phyloP scores from a whole-genome alignment of 306 rosid genomes.

The Psophocarpus tetragonolobus region DNA sequence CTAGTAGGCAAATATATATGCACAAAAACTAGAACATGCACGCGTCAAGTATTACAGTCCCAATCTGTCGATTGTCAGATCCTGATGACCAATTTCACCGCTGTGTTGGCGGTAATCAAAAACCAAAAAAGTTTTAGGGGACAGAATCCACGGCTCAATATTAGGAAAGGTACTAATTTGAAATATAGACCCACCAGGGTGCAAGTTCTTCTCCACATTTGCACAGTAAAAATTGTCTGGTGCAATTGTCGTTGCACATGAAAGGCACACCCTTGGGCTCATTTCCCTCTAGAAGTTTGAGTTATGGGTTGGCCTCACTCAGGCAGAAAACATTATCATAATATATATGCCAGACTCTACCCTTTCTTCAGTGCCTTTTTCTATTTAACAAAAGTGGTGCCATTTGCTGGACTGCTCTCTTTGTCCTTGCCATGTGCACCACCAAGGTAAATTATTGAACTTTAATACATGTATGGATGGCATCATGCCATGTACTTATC shows the following conservation, averaged over 20 bases:
- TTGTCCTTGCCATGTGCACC: slow-evolving; percentile 54
- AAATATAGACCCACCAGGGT: slow-evolving; percentile 48
- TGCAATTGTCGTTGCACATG: slow-evolving; percentile 48
- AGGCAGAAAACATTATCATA: slow-evolving; percentile 24
- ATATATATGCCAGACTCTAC: slow-evolving; percentile 6
- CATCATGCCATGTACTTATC: slow-evolving; percentile 11
- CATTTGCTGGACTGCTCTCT: slow-evolving; percentile 25
- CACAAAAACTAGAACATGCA: neutral
- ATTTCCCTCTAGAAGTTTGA: slow-evolving; percentile 27
- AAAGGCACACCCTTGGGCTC: slow-evolving; percentile 33
- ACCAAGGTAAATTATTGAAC: slow-evolving; percentile 32
- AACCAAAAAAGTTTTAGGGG: slow-evolving; percentile 28
- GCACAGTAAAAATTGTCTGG: slow-evolving; percentile 42
- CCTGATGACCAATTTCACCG: slow-evolving; percentile 43
- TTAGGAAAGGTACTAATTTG: slow-evolving; percentile 41
- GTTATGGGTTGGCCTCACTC: slow-evolving; percentile 33
- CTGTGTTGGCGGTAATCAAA: slow-evolving; percentile 42
- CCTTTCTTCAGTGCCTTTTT: slow-evolving; percentile 7
- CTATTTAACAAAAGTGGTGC: slow-evolving; percentile 25
- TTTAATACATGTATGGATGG: slow-evolving; percentile 25
- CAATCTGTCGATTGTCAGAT: slow-evolving; percentile 39
- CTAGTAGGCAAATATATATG: slow-evolving; percentile 43
- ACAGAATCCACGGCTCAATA: slow-evolving; percentile 43
- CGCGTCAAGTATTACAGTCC: slow-evolving; percentile 46
- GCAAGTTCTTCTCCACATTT: slow-evolving; percentile 35